Evolutionary conservation across 2,329 filamentous ascomycete genomes (phyloP).

Genomic region (Penicillium sp.): DNA sequence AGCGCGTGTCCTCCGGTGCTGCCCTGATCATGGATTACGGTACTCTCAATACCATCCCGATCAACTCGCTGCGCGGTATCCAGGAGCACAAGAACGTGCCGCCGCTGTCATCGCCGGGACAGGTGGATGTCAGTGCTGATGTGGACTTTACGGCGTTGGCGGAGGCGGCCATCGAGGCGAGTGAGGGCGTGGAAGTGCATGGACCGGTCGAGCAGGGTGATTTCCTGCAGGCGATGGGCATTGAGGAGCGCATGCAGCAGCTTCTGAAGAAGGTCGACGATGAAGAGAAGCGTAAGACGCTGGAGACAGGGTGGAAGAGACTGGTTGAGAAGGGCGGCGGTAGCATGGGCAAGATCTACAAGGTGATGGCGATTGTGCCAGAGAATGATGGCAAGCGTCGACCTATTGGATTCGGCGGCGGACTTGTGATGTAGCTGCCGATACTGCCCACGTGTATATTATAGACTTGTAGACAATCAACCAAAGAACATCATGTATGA

Average conservation of each 20-base stretch:
- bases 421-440: slow-evolving; percentile 1
- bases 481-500: no score
- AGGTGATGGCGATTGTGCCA: slow-evolving; percentile 81
- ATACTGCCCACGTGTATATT: no score
- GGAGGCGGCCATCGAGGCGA: slow-evolving; percentile 67
- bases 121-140: slow-evolving; percentile 81
- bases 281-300: no score
- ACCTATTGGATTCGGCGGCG: slow-evolving; percentile 87
- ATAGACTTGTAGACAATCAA: neutral
- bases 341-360: slow-evolving; percentile 93
- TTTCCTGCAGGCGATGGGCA: slow-evolving; percentile 75
- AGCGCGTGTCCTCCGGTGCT: slow-evolving; percentile 62
- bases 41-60: slow-evolving; percentile 64
- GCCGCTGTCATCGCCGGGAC: slow-evolving; percentile 69
- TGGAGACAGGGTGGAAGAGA: slow-evolving; percentile 68
- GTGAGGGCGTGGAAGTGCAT: slow-evolving; percentile 76
- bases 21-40: slow-evolving; percentile 96
- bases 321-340: slow-evolving; percentile 71
- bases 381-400: slow-evolving; percentile 63
- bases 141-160: slow-evolving; percentile 86
- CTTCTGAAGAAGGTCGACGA: no score
- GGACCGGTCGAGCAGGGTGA: slow-evolving; percentile 77
- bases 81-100: slow-evolving; percentile 64
- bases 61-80: slow-evolving; percentile 87
- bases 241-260: slow-evolving; percentile 64